Percentiles rank a stretch among this genome's conserved stretches.
Evolutionary conservation across 805 yeast species (phyloP).

Genomic region (Deakozyma indianensis): DNA sequence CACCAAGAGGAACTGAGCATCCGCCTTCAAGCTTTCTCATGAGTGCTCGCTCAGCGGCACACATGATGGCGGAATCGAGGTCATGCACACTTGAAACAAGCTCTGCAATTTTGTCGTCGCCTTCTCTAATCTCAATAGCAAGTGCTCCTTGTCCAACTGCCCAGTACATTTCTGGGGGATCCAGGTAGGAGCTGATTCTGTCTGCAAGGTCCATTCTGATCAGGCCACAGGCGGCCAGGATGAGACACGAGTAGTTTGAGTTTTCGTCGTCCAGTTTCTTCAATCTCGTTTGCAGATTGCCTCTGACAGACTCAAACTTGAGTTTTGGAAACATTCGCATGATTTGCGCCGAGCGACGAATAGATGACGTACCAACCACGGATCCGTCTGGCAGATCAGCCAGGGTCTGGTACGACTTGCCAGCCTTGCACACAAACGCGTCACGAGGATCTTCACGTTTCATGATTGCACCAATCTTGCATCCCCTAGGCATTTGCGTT

Average conservation of each 20-base stretch:
- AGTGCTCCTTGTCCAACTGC: slow-evolving; percentile 99
- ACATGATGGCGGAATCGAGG: slow-evolving; percentile 50
- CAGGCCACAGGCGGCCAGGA: slow-evolving; percentile 89
- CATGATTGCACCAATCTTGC: slow-evolving; percentile 75
- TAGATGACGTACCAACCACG: slow-evolving; percentile 87
- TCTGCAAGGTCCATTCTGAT: slow-evolving; percentile 55
- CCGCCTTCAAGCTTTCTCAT: slow-evolving; percentile 92
- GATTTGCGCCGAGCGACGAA: slow-evolving; percentile 86
- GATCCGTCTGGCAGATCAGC: slow-evolving; percentile 72
- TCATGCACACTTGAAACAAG: slow-evolving; percentile 56
- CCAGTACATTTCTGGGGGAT: slow-evolving; percentile 71
- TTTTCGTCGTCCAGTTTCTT: slow-evolving; percentile 62
- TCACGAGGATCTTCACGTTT: slow-evolving; percentile 88
- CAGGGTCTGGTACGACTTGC: slow-evolving; percentile 47
- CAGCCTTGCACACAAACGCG: slow-evolving; percentile 63
- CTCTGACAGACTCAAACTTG: slow-evolving; percentile 72
- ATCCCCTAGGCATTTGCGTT: slow-evolving; percentile 77
- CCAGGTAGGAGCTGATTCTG: slow-evolving; percentile 60
- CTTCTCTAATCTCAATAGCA: slow-evolving; percentile 75
- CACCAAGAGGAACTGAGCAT: slow-evolving; percentile 96
- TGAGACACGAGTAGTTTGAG: slow-evolving; percentile 53
- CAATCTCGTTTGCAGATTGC: slow-evolving; percentile 69
- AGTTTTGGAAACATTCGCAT: slow-evolving; percentile 64
- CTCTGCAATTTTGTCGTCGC: slow-evolving; percentile 42
- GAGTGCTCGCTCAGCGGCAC: slow-evolving; percentile 77